Evolutionary conservation across 2,329 filamentous ascomycete species (phyloP).

Genomic region (Pseudopithomyces chartarum): DNA sequence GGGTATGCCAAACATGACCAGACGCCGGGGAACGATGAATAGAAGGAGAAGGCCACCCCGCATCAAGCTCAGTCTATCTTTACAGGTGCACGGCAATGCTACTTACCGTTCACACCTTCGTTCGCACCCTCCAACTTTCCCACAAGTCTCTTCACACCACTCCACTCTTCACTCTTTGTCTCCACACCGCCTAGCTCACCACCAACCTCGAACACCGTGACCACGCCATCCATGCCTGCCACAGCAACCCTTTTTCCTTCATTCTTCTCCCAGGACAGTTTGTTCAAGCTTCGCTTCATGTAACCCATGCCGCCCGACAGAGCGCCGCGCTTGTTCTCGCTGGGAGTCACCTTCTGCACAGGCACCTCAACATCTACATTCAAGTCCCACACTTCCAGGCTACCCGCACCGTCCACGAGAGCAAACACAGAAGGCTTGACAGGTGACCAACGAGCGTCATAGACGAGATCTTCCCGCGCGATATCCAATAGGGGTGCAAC

Average conservation of each 20-base stretch:
- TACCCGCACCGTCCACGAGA: conserved; percentile 89
- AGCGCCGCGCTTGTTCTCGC: conserved; percentile 49
- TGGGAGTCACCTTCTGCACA: conserved; percentile 77
- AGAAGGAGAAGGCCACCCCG: background rate
- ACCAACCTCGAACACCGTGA: conserved; percentile 93
- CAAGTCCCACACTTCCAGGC: conserved; percentile 93
- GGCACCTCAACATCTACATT: conserved; percentile 92
- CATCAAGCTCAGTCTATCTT: background rate
- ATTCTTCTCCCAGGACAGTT: conserved; percentile 88
- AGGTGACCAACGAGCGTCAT: conserved; percentile 94
- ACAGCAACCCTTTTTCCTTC: conserved; percentile 88
- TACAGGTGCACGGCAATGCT: background rate
- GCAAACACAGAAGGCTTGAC: conserved; percentile 93
- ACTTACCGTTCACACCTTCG: conserved; percentile 31
- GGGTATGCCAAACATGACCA: conserved; percentile 5
- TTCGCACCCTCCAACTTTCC: conserved; percentile 66
- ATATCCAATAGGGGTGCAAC: conserved; percentile 85
- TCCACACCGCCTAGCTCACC: conserved; percentile 83
- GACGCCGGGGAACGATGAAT: background rate
- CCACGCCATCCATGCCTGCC: conserved; percentile 86
- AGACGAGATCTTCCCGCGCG: conserved; percentile 92
- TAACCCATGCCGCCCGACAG: conserved; percentile 58
- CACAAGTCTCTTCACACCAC: conserved; percentile 87
- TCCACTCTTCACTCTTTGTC: conserved; percentile 88
- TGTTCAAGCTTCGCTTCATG: conserved; percentile 87